Evolutionary conservation across 768 basidiomycete species (phyloP).

Genomic region (Tylopilus subfusipes): DNA sequence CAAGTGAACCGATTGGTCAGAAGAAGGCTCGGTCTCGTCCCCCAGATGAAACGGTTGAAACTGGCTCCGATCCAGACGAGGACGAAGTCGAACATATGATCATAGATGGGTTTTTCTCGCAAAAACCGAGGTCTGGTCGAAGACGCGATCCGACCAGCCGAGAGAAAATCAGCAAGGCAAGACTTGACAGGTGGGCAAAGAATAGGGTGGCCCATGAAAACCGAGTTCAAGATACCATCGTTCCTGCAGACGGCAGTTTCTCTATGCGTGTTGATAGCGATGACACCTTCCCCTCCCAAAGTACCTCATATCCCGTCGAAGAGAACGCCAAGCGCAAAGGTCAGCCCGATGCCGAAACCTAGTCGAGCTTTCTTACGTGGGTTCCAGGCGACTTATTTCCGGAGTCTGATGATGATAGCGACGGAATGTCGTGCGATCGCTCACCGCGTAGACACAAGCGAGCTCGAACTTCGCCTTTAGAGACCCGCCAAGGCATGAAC

Average conservation of each 20-base stretch:
- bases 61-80: constrained; percentile 35
- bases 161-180: constrained; percentile 30
- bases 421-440: constrained; percentile 30
- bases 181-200: constrained; percentile 28
- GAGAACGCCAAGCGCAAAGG: constrained; percentile 47
- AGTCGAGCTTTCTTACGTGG: neutral
- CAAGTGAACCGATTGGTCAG: constrained; percentile 7
- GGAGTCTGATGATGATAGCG: constrained; percentile 33
- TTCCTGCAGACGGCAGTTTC: constrained; percentile 23
- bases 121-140: constrained; percentile 11
- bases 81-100: constrained; percentile 52
- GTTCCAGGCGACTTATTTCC: constrained; percentile 8
- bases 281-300: constrained; percentile 14
- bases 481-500: constrained; percentile 36
- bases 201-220: constrained; percentile 23
- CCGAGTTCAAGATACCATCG: constrained; percentile 32
- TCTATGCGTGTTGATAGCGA: constrained; percentile 31
- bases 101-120: constrained; percentile 33
- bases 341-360: constrained; percentile 17
- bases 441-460: constrained; percentile 39
- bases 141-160: constrained; percentile 26
- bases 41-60: constrained; percentile 20
- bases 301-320: constrained; percentile 25
- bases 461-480: constrained; percentile 48
- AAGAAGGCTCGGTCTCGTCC: constrained; percentile 28